Base-by-base conservation (phyloP, 2,329 filamentous ascomycete species). In the Lasiodiplodia theobromae region DNA sequence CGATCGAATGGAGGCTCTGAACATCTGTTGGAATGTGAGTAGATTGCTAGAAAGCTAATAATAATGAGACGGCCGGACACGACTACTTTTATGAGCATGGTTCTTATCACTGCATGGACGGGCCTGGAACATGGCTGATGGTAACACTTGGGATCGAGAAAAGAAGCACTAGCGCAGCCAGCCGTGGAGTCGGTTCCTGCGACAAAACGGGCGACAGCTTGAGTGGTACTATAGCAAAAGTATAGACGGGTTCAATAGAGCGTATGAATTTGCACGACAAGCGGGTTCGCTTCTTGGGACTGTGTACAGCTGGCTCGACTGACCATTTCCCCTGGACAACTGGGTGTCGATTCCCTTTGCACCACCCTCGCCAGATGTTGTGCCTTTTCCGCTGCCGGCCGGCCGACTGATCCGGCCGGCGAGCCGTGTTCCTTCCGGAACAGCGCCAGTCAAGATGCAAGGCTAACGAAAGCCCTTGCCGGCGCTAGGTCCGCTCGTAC, bases 141-240 rank as follows among this genome's bases (percentile, higher is more conserved):
- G 31, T 34, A 34, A 34, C 31, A 34, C 25, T 31, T 6, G 54
- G 34, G 7, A 21, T 18, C 10, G 44, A n/a, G 23, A 37, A 60
- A 44, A 47, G 25, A 40, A 40, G 14, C 34, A 28, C 3, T 60
- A 23, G 25, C 57, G 21, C 44, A 47, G 14, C 11, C 11, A n/a
- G 28, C 4, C 51, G 18, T 34, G n/a, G 12, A 12, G 47, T 52
- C 60, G 60, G 60, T 49, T 64, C 47, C 47, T 64, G 60, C 28
- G 31, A 64, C 60, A n/a, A 37, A 11, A 34, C 25, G 11, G 47
- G 44, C 44, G 60, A 38, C 60, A 64, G 31, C 31, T 64, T 52
- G 60, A 64, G 60, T 52, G 47, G 44, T 4, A 34, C 16, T 5
- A 21, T 14, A 40, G 3, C 18, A 38, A 21, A 47, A 38, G 47